A percentile compares a stretch with the other conserved stretches of the same genome.
Conservation (phyloP, 805 yeast genomes). For the Kluyveromyces lactis region DNA sequence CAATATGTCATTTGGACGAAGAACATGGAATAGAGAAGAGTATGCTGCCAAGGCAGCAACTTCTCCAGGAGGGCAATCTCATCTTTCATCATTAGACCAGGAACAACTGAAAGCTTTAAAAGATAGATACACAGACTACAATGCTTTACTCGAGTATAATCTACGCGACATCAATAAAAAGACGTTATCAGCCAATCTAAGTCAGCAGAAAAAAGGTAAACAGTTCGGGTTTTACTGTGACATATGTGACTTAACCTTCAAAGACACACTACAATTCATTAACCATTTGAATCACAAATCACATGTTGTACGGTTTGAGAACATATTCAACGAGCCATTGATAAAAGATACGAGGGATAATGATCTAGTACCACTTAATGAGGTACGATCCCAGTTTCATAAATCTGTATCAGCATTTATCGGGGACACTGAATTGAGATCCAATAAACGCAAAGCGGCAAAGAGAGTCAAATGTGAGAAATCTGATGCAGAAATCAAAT, state of each 20-base stretch:
- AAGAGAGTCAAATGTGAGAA: conserved; percentile 28
- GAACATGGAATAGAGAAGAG: conserved; percentile 65
- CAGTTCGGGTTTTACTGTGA: conserved; percentile 84
- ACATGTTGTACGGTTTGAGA: conserved; percentile 43
- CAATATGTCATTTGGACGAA: conserved; percentile 44
- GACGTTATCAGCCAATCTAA: conserved; percentile 25
- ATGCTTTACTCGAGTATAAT: conserved; percentile 19
- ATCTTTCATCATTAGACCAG: conserved; percentile 10
- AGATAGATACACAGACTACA: conserved; percentile 17
- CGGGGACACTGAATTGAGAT: conserved; percentile 33
- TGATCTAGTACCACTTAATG: conserved; percentile 39
- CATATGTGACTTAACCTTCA: conserved; percentile 67
- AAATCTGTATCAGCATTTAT: conserved; percentile 28
- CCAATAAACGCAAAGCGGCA: conserved; percentile 6
- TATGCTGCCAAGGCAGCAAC: conserved; percentile 41
- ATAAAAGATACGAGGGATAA: conserved; percentile 26
- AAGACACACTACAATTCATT: conserved; percentile 72
- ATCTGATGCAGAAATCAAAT: neutral
- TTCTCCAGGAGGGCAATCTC: conserved; percentile 12
- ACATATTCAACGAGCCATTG: conserved; percentile 25
- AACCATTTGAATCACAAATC: conserved; percentile 77
- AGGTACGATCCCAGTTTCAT: conserved; percentile 36
- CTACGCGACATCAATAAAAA: conserved; percentile 27
- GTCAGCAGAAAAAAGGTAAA: conserved; percentile 36
- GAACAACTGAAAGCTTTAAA: conserved; percentile 12